Conservation (phyloP, 1,139 yeast species). For the Kodamaea arcana region DNA sequence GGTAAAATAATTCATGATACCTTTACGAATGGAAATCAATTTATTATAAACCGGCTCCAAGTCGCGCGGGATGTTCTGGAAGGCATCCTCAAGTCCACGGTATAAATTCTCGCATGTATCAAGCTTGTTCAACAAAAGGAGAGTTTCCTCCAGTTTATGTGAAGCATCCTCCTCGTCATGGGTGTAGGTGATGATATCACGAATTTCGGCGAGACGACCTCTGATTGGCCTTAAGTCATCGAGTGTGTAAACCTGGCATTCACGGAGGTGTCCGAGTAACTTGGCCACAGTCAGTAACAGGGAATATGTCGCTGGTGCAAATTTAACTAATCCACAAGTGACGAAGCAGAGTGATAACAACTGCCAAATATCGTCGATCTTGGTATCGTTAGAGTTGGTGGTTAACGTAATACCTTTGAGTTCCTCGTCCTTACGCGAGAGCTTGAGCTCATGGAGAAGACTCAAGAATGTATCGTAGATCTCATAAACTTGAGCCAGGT, state of each 20-base stretch:
- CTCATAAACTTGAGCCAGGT: conserved; percentile 57
- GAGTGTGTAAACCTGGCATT: conserved; percentile 74
- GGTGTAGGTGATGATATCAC: conserved; percentile 42
- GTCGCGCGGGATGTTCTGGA: conserved; percentile 54
- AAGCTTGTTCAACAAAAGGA: conserved; percentile 55
- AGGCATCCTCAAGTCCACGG: conserved; percentile 46
- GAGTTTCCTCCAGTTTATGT: conserved; percentile 52
- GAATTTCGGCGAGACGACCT: conserved; percentile 64
- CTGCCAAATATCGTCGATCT: conserved; percentile 88
- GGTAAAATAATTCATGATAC: conserved; percentile 32
- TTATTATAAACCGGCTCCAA: conserved; percentile 49
- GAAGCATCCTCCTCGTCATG: conserved; percentile 26
- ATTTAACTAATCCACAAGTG: conserved; percentile 84
- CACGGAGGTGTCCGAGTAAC: conserved; percentile 74
- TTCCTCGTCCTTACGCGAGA: conserved; percentile 47
- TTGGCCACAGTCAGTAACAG: conserved; percentile 81
- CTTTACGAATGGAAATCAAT: conserved; percentile 35
- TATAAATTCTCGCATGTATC: conserved; percentile 55
- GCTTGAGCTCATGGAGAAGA: conserved; percentile 47
- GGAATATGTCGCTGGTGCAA: conserved; percentile 93
- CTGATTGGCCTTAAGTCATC: conserved; percentile 78
- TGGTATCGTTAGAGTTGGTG: conserved; percentile 53
- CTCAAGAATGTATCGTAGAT: conserved; percentile 53
- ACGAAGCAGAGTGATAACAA: conserved; percentile 78
- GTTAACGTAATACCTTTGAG: conserved; percentile 38